Percentiles rank a stretch among this genome's conserved stretches.
Evolutionary conservation across 2,329 filamentous ascomycete species (phyloP).

Genomic region (Curvularia spicifera): DNA sequence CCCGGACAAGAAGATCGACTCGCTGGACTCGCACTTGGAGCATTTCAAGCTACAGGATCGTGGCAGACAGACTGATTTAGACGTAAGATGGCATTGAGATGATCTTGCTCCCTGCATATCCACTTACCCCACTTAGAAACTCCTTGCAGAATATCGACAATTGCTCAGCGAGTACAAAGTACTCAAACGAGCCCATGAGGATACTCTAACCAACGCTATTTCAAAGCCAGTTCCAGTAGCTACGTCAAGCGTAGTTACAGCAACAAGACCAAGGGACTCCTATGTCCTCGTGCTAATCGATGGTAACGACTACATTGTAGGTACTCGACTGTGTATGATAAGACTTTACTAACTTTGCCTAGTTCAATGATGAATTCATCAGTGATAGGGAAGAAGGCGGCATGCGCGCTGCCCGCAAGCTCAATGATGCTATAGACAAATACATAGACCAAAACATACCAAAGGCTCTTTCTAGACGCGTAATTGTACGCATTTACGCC

Average conservation of each 20-base stretch:
- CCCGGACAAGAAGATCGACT: conserved; percentile 33
- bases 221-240: conserved; percentile 38
- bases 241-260: conserved; percentile 35
- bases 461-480: conserved; percentile 56
- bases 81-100: conserved; percentile 16
- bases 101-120: neutral
- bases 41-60: conserved; percentile 37
- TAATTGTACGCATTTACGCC: conserved; percentile 64
- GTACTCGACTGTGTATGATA: conserved; percentile 2
- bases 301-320: conserved; percentile 63
- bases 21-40: conserved; percentile 37
- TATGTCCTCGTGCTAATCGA: conserved; percentile 68
- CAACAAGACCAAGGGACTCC: conserved; percentile 52
- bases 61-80: conserved; percentile 27
- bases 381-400: conserved; percentile 61
- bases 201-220: conserved; percentile 57
- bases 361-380: conserved; percentile 60
- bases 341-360: conserved; percentile 4
- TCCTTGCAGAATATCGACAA: conserved; percentile 52
- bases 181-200: conserved; percentile 64
- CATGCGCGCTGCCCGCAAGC: conserved; percentile 59
- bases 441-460: conserved; percentile 31
- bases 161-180: conserved; percentile 62
- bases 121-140: conserved; percentile 25
- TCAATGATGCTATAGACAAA: conserved; percentile 60